Evolutionary conservation across 495 filamentous ascomycete species (phyloP).

Genomic region (Tuber calosporum): DNA sequence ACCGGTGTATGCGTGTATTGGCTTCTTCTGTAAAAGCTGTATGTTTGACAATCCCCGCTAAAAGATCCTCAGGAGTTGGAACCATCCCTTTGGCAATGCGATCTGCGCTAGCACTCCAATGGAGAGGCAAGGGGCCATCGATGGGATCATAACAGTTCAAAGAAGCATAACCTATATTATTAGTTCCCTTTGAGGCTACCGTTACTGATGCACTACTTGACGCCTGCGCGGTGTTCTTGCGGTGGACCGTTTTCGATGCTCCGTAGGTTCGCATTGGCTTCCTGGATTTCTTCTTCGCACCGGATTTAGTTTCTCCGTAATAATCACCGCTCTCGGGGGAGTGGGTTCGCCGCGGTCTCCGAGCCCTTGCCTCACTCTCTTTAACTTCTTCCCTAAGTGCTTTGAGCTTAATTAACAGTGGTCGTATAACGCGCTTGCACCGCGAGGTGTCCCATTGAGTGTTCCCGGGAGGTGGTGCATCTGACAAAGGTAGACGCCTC

Average conservation of each 20-base stretch:
- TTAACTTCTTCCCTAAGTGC: conserved; percentile 9
- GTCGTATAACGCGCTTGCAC: conserved; percentile 44
- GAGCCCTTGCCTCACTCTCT: neutral
- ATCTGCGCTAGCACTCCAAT: neutral
- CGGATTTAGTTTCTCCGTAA: neutral
- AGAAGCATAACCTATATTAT: conserved; percentile 2
- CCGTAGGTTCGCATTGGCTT: neutral
- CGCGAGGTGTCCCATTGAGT: conserved; percentile 42
- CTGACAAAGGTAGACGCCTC: neutral
- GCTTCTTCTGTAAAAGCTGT: neutral
- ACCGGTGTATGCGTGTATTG: neutral
- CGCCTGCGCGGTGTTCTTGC: neutral
- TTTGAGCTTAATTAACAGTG: conserved; percentile 41
- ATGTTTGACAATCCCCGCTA: neutral
- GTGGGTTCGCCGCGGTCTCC: neutral
- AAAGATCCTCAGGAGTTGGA: neutral
- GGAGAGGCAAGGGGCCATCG: neutral
- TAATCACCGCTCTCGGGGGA: neutral
- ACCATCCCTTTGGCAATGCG: neutral
- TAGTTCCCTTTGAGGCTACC: neutral
- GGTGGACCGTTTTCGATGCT: neutral
- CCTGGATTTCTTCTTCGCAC: neutral
- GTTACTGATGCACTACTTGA: neutral
- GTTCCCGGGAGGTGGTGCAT: neutral
- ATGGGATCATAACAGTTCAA: neutral